phyloP scores from a whole-genome alignment of 2,329 filamentous ascomycete species.

The Cryphonectria radicalis region DNA sequence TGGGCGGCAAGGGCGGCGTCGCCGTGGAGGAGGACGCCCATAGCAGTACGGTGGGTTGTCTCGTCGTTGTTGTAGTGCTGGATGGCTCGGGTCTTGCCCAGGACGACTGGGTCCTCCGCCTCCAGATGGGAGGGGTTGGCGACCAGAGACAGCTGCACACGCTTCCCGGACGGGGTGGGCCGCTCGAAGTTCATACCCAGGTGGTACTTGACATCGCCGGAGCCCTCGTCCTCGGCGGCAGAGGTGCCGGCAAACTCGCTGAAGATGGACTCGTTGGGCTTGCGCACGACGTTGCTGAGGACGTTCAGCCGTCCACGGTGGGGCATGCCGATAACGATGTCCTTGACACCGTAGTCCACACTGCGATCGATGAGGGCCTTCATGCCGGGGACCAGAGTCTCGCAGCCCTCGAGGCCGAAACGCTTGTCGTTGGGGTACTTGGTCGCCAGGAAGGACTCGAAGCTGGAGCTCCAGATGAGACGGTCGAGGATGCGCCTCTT shows the following conservation, averaged over 20 bases:
- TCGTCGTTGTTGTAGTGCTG: conserved; percentile 99
- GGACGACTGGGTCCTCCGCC: conserved; percentile 95
- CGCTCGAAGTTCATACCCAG: conserved; percentile 99
- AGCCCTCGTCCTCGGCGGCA: conserved; percentile 91
- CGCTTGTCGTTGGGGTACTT: conserved; percentile 99
- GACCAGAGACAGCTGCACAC: conserved; percentile 97
- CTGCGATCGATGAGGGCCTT: conserved; percentile 98
- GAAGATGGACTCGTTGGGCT: conserved; percentile 99
- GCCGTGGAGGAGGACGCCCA: conserved; percentile 95
- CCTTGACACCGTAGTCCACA: conserved; percentile 97
- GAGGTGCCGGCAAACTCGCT: conserved; percentile 92
- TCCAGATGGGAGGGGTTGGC: conserved; percentile 98
- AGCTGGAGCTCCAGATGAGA: conserved; percentile 97
- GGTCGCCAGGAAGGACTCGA: conserved; percentile 91
- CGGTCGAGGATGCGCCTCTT: conserved; percentile 97
- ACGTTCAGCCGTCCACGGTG: conserved; percentile 98
- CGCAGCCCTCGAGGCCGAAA: conserved; percentile 96
- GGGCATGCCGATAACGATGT: conserved; percentile 99
- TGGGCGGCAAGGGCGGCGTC: conserved; percentile 96
- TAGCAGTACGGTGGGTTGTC: conserved; percentile 82
- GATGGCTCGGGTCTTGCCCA: conserved; percentile 96
- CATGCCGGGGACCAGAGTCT: conserved; percentile 97
- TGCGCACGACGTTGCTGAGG: conserved; percentile 96
- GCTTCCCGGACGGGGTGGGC: conserved; percentile 96
- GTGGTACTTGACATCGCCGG: conserved; percentile 99